Base-by-base conservation (phyloP, 495 filamentous ascomycete species). In the Neurospora hispaniola region DNA sequence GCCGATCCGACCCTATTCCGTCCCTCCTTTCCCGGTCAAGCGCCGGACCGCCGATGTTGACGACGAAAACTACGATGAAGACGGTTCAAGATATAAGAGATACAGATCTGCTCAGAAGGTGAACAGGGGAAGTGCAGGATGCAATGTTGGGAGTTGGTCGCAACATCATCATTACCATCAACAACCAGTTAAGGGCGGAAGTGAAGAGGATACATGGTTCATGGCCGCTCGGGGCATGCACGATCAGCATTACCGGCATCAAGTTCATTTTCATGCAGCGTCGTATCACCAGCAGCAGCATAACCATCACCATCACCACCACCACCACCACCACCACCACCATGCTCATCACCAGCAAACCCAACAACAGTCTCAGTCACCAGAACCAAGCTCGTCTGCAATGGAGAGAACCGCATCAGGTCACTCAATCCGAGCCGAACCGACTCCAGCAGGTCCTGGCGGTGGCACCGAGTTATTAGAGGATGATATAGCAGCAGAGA, bases 401-500 rank as follows among this genome's bases (percentile, higher is more conserved):
- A 76, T 81, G 76, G 79, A 82, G 46, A 73, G 78, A 48, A 82
- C 80, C 16, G 78, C 75, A 42, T 79, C 80, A 3, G 79, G 80
- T 18, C 78, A 77, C 31, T 79, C 79, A 35, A 82, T 82, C 74
- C 71, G 66, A 20, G 43, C 77, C 39, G 78, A 81, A 69, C 78
- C 79, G 10, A 75, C 76, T 20, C 54, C 54, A 66, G 54, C 54
- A 18, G 75, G 77, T 20, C 73, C 72, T 20, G 69, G 73, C 35
- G 78, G 71, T 54, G 74, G 59, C 35, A 80, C 74, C 40, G 76
- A 80, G 42, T 75, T 83, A 16, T 76, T 83, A 4, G 76, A 75
- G 43, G 80, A 86, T 72, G 78, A 79, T n/a, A 73, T 78, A 12
- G 84, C 84, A 23, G 82, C 82, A 6, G 78, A 78, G 68, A 76